A percentile compares a stretch with the other conserved stretches of the same genome.
These are phyloP conservation scores for Tetrastigma voinierianum DNA, from an alignment of 164 flowering plant species.

Conservation along the genomic window DNA sequence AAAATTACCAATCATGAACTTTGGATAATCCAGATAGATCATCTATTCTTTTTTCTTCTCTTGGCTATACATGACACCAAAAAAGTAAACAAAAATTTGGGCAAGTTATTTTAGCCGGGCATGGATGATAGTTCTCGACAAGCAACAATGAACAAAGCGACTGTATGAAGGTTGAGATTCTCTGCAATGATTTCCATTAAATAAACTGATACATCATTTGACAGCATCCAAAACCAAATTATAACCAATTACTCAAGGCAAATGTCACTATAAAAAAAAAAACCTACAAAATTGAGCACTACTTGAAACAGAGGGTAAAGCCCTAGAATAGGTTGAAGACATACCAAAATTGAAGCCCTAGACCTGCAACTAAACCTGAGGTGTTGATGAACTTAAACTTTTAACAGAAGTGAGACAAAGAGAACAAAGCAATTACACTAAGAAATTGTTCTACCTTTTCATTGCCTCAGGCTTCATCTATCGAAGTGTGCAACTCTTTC, in stretches of 20 bases:
- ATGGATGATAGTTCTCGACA: too few species aligned
- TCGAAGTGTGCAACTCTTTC: conserved; percentile 50
- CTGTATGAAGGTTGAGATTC: too few species aligned
- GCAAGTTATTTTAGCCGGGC: too few species aligned
- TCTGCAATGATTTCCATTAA: too few species aligned
- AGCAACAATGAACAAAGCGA: too few species aligned
- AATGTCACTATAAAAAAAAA: neutral
- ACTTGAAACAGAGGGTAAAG: neutral
- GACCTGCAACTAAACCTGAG: neutral
- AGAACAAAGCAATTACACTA: neutral
- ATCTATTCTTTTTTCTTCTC: too few species aligned
- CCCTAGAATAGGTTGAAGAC: neutral
- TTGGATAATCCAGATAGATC: too few species aligned
- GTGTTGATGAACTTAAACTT: neutral
- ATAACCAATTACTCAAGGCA: neutral
- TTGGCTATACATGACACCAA: too few species aligned
- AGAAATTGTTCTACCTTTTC: neutral
- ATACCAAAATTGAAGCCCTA: neutral
- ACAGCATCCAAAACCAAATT: neutral
- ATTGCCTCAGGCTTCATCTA: conserved; percentile 41
- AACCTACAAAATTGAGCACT: neutral
- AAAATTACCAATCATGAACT: too few species aligned
- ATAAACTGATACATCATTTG: too few species aligned
- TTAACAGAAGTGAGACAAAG: neutral
- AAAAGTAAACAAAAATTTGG: too few species aligned